Evolutionary conservation across 805 yeast genomes (phyloP).

Genomic region (Zygosaccharomyces kombuchaensis): DNA sequence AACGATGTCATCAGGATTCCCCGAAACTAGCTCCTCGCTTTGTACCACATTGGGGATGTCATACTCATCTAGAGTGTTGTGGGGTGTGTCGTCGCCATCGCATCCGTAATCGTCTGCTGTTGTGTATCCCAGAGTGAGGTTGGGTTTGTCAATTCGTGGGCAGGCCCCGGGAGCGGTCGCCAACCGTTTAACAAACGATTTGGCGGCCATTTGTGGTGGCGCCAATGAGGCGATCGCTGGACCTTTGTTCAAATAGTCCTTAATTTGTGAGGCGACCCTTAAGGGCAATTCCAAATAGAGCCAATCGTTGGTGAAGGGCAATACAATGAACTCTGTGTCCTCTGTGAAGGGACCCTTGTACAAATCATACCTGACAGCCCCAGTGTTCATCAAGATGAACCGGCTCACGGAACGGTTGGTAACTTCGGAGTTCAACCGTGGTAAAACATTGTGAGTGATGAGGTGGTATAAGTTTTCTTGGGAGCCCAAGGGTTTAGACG

Average conservation of each 20-base stretch:
- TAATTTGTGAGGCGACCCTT: conserved; percentile 49
- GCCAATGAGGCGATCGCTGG: conserved; percentile 18
- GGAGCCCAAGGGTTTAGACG: conserved; percentile 60
- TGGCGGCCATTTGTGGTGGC: conserved; percentile 16
- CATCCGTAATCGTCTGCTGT: conserved; percentile 81
- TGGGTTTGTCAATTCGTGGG: conserved; percentile 25
- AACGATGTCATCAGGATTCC: conserved; percentile 37
- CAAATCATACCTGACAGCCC: conserved; percentile 82
- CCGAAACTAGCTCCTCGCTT: conserved; percentile 26
- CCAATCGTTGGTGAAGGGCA: conserved; percentile 86
- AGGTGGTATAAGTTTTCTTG: conserved; percentile 55
- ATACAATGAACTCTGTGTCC: conserved; percentile 75
- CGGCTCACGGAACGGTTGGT: conserved; percentile 38
- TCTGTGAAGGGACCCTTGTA: conserved; percentile 78
- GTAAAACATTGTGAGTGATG: conserved; percentile 54
- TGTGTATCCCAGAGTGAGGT: conserved; percentile 61
- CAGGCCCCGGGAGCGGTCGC: conserved; percentile 12
- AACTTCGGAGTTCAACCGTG: conserved; percentile 27
- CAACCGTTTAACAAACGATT: background rate
- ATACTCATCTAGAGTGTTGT: conserved; percentile 52
- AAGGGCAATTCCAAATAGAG: conserved; percentile 57
- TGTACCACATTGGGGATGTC: conserved; percentile 78
- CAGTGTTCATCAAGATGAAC: conserved; percentile 72
- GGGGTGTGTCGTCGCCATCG: conserved; percentile 83
- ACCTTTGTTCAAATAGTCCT: conserved; percentile 53